Evolutionary conservation across 805 yeast genomes (phyloP).

Genomic region (Candida xiaguanensis): DNA sequence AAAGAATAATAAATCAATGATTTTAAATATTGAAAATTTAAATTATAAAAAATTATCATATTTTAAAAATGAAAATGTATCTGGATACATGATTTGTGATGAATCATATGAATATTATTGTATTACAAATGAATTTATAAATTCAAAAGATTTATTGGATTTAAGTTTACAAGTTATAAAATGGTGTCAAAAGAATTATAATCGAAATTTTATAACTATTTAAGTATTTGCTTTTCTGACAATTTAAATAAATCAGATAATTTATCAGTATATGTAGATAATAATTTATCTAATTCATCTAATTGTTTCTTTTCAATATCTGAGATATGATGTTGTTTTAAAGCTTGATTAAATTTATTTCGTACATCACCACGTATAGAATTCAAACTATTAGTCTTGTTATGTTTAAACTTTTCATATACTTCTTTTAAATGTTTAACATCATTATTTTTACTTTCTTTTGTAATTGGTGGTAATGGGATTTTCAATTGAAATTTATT

Average conservation of each 20-base stretch:
- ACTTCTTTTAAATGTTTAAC: conserved; percentile 62
- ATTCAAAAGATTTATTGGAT: conserved; percentile 52
- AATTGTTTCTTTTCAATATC: conserved; percentile 54
- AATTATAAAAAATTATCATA: conserved; percentile 43
- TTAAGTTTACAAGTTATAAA: conserved; percentile 62
- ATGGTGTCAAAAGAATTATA: conserved; percentile 75
- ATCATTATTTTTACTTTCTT: conserved; percentile 57
- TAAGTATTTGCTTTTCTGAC: conserved; percentile 48
- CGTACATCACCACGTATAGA: conserved; percentile 49
- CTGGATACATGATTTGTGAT: conserved; percentile 39
- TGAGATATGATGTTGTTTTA: conserved; percentile 46
- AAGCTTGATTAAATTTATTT: conserved; percentile 54
- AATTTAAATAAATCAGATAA: conserved; percentile 53
- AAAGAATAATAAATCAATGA: conserved; percentile 1
- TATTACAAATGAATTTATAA: conserved; percentile 41
- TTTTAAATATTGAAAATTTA: conserved; percentile 5
- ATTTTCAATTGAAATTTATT: conserved; percentile 73
- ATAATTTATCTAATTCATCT: conserved; percentile 63
- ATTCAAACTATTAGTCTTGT: conserved; percentile 45
- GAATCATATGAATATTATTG: conserved; percentile 35
- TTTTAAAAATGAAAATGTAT: conserved; percentile 33
- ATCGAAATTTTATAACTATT: conserved; percentile 53
- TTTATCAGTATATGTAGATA: conserved; percentile 59
- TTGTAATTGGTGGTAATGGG: conserved; percentile 70
- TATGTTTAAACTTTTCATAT: conserved; percentile 59